Evolutionary conservation across 129 eudicot genomes (phyloP), one percentile per base, ranked within the genome.

Genomic region (carrot (Daucus carota)): DNA sequence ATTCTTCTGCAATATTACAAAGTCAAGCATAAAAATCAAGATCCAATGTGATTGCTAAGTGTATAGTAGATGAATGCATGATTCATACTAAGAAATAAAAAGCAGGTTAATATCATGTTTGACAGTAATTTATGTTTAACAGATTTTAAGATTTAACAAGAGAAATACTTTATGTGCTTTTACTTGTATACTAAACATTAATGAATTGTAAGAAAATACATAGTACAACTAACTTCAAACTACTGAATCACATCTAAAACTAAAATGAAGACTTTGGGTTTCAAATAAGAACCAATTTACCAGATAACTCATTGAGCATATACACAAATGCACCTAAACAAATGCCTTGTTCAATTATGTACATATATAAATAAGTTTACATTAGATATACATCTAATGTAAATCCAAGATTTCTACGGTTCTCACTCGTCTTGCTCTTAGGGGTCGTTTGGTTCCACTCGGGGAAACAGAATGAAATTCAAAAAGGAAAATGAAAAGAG

Each of bases 1-100:
- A 91, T 83, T 88, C 93, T 78, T 88, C 97, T 91, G 92, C 81
- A 79, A 71, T 33, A 66, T 47, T 44, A 52, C 29, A 63, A 70
- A 75, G 42, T 47, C 33, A 11, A n/a, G 63, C 60, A 70, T 67
- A 18, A 26, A 26, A 42, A 24, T 4, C 57, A 42, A 43, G 57
- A 79, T 45, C 32, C 50, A 41, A 36, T n/a, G 9, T 9, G 33
- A 40, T 36, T 22, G 32, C 74, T 13, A 12, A 10, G 8, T 22
- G 32, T 41, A 4, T n/a, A 70, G 28, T 22, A n/a, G n/a, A n/a
- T n/a, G 13, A 2, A n/a, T 41, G 32, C 45, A 41, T 22, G 6
- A n/a, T 24, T 40, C 13, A 70, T 20, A 12, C 33, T 34, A 40
- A 70, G 34, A 40, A n/a, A n/a, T n/a, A n/a, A n/a, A n/a, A n/a